A percentile compares a stretch with the other conserved stretches of the same genome.
phyloP scores from a whole-genome alignment of 1,139 yeast species.

The Pneumocystis canis region DNA sequence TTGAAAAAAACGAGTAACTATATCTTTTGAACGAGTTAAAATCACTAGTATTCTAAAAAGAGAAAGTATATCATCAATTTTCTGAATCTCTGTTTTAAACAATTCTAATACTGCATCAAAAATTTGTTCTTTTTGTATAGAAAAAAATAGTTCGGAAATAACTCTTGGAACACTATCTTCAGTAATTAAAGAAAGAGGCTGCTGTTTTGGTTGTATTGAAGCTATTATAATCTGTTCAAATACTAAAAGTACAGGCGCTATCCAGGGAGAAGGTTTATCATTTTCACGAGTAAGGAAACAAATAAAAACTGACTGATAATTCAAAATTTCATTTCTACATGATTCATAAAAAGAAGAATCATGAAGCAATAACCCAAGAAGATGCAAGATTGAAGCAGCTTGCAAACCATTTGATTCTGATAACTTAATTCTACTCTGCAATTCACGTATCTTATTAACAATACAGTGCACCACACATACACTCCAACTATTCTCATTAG shows the following conservation, averaged over 20 bases:
- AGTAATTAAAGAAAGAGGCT: background rate
- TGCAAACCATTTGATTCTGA: background rate
- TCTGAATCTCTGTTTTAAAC: background rate
- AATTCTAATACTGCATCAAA: conserved; percentile 1
- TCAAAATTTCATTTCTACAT: conserved; percentile 29
- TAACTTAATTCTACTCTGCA: background rate
- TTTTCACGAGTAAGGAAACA: conserved; percentile 16
- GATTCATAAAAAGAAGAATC: conserved; percentile 28
- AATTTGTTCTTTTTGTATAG: background rate
- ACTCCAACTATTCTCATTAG: background rate
- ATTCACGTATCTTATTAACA: background rate
- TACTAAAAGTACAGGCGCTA: conserved; percentile 23
- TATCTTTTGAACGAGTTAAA: conserved; percentile 34
- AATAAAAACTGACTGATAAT: conserved; percentile 24
- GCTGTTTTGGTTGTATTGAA: conserved; percentile 14
- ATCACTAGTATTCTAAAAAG: conserved; percentile 40
- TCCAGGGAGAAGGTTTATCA: conserved; percentile 20
- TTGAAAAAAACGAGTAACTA: conserved; percentile 30
- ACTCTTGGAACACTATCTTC: conserved; percentile 2
- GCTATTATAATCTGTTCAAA: conserved; percentile 21
- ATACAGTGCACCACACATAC: background rate
- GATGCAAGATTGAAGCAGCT: conserved; percentile 34
- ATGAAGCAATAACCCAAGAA: conserved; percentile 35
- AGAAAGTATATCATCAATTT: conserved; percentile 21
- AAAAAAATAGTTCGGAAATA: conserved; percentile 5